Base-by-base conservation (phyloP, 2,329 filamentous ascomycete species). In the Rhexocercosporidium sp. region DNA sequence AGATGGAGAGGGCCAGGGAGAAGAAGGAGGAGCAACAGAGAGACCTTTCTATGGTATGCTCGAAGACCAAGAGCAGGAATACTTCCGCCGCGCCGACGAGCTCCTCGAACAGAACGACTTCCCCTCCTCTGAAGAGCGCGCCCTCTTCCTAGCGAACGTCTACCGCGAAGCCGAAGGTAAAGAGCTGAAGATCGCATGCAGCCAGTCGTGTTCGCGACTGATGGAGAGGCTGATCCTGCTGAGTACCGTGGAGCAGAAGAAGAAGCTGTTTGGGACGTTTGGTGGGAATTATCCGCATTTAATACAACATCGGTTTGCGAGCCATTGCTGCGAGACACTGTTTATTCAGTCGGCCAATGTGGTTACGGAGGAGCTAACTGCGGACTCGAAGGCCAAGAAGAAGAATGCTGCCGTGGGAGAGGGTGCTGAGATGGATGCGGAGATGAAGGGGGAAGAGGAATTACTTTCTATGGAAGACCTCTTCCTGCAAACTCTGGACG, bases 301-400 rank as follows among this genome's bases (percentile, higher is more conserved):
- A 31, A 90, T 97, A 61, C 94, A 96, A 78, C 96, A 99, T 81
- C 91, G 96, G 20, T 99, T 99, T 76, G 96, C 96, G 5, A 97
- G 94, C 68, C 96, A 99, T 82, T 98, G 95, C 81, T 97, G 94
- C 78, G 96, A 99, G 81, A 93, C 93, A 29, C 85, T 99, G 37
- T 98, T 99, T 78, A 83, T 94, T 59, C 88, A 92, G 71, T 91
- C 92, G 1, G 94, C 94, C 0, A 90, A 92, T 0, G 81, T 91
- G 12, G 92, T 97, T 44, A 91, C 91, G 16, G 83, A 90, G 69
- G 94, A 97, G 79, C 80, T 92, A 18, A 79, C 81, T 6, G 78
- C 84, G 77, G 81, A 83, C 11, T 78, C 78, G 18, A 72, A 74
- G 22, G 77, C 76, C 3, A 78, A 78, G 22, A 82, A 82, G 25